Conservation (phyloP, 306 rosid species). For the Parietaria judaica region DNA sequence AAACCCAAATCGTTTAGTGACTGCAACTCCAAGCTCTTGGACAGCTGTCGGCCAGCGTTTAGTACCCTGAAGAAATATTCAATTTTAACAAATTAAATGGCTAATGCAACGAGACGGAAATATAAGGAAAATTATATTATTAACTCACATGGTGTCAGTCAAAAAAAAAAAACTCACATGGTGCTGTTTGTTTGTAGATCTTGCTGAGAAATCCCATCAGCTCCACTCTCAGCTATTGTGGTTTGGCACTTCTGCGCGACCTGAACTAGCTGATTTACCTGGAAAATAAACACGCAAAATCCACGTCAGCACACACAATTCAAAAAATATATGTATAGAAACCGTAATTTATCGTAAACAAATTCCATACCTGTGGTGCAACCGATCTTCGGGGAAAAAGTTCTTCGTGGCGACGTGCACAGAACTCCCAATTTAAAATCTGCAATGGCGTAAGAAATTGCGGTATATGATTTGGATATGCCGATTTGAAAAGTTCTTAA, state of each 20-base stretch:
- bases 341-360: slow-evolving; percentile 1
- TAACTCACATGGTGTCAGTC: slow-evolving; percentile 83
- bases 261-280: slow-evolving; percentile 89
- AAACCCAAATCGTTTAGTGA: slow-evolving; percentile 88
- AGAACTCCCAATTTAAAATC: slow-evolving; percentile 93
- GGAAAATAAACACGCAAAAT: slow-evolving; percentile 11
- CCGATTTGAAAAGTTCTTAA: neutral
- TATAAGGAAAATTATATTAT: neutral
- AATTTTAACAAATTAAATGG: neutral
- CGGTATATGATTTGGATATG: slow-evolving; percentile 12
- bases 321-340: neutral
- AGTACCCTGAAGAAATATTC: slow-evolving; percentile 56
- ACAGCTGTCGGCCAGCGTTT: slow-evolving; percentile 87
- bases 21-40: slow-evolving; percentile 86
- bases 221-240: slow-evolving; percentile 78
- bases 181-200: slow-evolving; percentile 86
- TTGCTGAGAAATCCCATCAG: slow-evolving; percentile 85
- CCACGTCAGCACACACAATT: neutral
- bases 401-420: slow-evolving; percentile 93
- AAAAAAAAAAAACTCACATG: slow-evolving; percentile 88
- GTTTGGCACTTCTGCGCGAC: slow-evolving; percentile 90
- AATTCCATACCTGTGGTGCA: slow-evolving; percentile 78
- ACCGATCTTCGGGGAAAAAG: slow-evolving; percentile 92
- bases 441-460: slow-evolving; percentile 17
- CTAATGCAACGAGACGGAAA: neutral